Percentiles rank a stretch among this genome's conserved stretches.
phyloP scores from a whole-genome alignment of 495 filamentous ascomycete species.

The Immersiella caudata region DNA sequence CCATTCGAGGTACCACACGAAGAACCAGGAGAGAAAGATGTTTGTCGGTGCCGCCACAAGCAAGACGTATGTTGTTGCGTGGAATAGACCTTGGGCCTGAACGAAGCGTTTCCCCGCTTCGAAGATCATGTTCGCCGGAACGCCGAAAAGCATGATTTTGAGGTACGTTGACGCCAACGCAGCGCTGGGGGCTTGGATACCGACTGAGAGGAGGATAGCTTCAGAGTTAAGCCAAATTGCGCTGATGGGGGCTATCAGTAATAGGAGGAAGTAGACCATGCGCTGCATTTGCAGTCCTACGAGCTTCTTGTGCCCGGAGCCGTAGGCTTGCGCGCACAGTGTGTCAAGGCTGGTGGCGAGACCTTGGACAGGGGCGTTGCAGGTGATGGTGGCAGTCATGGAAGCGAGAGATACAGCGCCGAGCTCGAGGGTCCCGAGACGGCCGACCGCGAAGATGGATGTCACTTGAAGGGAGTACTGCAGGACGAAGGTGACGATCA shows the following conservation, averaged over 20 bases:
- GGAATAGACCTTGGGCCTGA: slow-evolving; percentile 73
- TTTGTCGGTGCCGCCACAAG: slow-evolving; percentile 69
- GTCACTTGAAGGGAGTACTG: slow-evolving; percentile 77
- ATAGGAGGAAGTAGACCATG: slow-evolving; percentile 67
- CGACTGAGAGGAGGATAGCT: slow-evolving; percentile 58
- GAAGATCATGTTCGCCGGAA: slow-evolving; percentile 70
- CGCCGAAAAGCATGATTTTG: slow-evolving; percentile 62
- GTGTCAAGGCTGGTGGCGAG: slow-evolving; percentile 73
- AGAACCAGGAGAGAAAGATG: slow-evolving; percentile 66
- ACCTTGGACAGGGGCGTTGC: slow-evolving; percentile 72
- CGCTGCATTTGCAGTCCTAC: slow-evolving; percentile 74
- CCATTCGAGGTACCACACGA: slow-evolving; percentile 75
- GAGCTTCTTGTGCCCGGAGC: slow-evolving; percentile 66
- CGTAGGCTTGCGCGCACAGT: slow-evolving; percentile 75
- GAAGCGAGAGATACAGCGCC: slow-evolving; percentile 65
- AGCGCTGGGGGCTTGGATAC: slow-evolving; percentile 64
- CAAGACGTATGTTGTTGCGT: slow-evolving; percentile 68
- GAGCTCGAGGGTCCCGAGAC: slow-evolving; percentile 64
- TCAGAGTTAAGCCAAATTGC: slow-evolving; percentile 62
- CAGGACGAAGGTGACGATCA: slow-evolving; percentile 70
- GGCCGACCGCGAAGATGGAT: slow-evolving; percentile 68
- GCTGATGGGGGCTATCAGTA: slow-evolving; percentile 63
- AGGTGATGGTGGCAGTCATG: slow-evolving; percentile 78
- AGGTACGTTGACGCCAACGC: slow-evolving; percentile 69
- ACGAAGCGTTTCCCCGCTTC: slow-evolving; percentile 73